Conservation (phyloP, 75 land plant genomes). For the Cunninghamia lanceolata region DNA sequence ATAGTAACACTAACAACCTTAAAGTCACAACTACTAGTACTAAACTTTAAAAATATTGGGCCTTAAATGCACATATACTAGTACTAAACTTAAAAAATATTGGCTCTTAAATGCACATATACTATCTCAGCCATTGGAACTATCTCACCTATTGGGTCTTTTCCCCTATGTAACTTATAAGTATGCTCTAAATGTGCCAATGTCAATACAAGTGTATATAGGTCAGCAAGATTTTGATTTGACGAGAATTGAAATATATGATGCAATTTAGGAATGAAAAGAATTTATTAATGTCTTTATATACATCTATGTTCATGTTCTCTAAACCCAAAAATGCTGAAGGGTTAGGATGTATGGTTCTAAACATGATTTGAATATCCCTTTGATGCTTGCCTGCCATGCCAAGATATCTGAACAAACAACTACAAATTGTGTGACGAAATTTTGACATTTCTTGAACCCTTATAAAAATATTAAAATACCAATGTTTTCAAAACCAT, state of each 20-base stretch:
- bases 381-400: background rate
- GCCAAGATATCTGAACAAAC: background rate
- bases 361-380: background rate
- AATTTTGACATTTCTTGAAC: background rate
- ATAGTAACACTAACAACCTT: too few species aligned
- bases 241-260: background rate
- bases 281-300: background rate
- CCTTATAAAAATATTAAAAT: too few species aligned
- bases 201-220: background rate
- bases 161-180: background rate
- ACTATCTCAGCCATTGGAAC: too few species aligned
- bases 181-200: background rate
- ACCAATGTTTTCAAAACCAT: background rate
- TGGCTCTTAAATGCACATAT: too few species aligned
- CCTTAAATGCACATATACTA: too few species aligned
- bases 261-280: background rate
- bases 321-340: background rate
- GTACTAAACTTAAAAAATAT: too few species aligned
- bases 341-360: background rate
- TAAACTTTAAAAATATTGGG: too few species aligned
- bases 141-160: too few species aligned
- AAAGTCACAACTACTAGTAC: too few species aligned
- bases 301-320: background rate
- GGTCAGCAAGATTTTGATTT: background rate
- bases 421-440: background rate